Percentiles rank a stretch among this genome's conserved stretches.
phyloP scores from a whole-genome alignment of 108 stramenopile genomes.

The Skeletonema grethae region DNA sequence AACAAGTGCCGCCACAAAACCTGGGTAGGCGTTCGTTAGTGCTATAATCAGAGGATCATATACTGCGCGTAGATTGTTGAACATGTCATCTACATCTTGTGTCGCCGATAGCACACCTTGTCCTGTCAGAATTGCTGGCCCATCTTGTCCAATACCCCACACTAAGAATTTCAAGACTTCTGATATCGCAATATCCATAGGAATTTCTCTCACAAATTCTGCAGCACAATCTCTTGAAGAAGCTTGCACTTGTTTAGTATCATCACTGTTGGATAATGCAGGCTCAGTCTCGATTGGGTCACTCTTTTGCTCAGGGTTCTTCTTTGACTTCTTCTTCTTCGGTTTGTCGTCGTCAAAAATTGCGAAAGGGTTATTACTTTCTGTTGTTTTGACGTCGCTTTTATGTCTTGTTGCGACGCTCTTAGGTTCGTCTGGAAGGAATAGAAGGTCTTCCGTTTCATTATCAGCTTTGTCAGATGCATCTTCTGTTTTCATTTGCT shows the following conservation, averaged over 20 bases:
- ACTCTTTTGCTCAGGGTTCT: conserved; percentile 1
- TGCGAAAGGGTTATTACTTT: conserved; percentile 28
- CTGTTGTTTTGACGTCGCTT: not conserved
- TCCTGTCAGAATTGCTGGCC: conserved; percentile 40
- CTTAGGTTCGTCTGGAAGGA: conserved; percentile 7
- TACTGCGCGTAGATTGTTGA: conserved; percentile 52
- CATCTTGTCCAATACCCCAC: conserved; percentile 53
- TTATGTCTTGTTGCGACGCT: not conserved
- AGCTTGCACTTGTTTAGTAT: not conserved
- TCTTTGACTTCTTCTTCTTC: conserved; percentile 31
- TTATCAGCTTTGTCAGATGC: not conserved
- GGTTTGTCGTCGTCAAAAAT: conserved; percentile 27
- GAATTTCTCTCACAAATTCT: conserved; percentile 53
- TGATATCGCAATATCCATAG: conserved; percentile 56
- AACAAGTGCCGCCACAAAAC: conserved; percentile 60
- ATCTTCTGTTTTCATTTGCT: not conserved
- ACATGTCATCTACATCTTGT: conserved; percentile 18
- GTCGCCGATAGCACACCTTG: not conserved
- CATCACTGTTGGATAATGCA: conserved; percentile 1
- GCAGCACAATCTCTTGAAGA: conserved; percentile 50
- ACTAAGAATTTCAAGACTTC: conserved; percentile 55
- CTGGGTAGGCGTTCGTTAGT: conserved; percentile 61
- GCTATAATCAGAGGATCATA: conserved; percentile 59
- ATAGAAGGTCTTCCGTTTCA: conserved; percentile 25
- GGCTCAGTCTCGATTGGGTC: not conserved